These are phyloP conservation scores for Colletotrichum musicola DNA, from an alignment of 2,329 filamentous ascomycete species.

Conservation along the genomic window DNA sequence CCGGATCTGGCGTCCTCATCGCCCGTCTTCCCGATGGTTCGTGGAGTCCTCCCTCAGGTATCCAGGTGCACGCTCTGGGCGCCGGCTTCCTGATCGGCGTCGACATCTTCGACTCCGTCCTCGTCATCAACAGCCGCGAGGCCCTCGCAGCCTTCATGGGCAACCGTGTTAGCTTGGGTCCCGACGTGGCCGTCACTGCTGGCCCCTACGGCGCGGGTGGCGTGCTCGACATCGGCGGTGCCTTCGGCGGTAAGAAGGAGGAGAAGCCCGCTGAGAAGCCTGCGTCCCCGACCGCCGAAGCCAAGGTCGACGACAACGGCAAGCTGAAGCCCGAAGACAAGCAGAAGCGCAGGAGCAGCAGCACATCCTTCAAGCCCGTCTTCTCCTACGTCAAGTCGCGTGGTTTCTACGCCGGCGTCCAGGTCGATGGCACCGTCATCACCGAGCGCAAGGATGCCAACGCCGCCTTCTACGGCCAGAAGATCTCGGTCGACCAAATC, in stretches of 20 bases:
- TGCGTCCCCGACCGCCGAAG: constrained; percentile 16
- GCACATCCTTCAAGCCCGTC: constrained; percentile 54
- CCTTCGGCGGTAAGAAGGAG: constrained; percentile 39
- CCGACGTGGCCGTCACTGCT: constrained; percentile 81
- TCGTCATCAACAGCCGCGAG: constrained; percentile 84
- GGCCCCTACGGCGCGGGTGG: constrained; percentile 79
- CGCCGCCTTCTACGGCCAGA: constrained; percentile 83
- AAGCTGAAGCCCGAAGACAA: constrained; percentile 57
- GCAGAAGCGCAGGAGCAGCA: constrained; percentile 38
- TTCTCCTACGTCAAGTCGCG: constrained; percentile 86
- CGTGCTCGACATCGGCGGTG: constrained; percentile 70
- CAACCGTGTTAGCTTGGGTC: constrained; percentile 80
- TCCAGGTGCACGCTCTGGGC: constrained; percentile 83
- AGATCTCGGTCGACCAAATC: constrained; percentile 60
- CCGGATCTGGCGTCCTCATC: constrained; percentile 75
- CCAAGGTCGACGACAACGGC: constrained; percentile 44
- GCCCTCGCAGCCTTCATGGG: constrained; percentile 83
- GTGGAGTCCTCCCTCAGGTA: constrained; percentile 87
- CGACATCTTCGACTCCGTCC: constrained; percentile 90
- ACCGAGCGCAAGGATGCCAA: constrained; percentile 92
- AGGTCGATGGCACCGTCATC: constrained; percentile 88
- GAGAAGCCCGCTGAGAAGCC: constrained; percentile 37
- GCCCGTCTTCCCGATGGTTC: constrained; percentile 72
- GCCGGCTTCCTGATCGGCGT: constrained; percentile 85
- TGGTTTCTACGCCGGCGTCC: constrained; percentile 88